phyloP scores from a whole-genome alignment of 2,329 filamentous ascomycete species.

The Periconia macrospinosa region DNA sequence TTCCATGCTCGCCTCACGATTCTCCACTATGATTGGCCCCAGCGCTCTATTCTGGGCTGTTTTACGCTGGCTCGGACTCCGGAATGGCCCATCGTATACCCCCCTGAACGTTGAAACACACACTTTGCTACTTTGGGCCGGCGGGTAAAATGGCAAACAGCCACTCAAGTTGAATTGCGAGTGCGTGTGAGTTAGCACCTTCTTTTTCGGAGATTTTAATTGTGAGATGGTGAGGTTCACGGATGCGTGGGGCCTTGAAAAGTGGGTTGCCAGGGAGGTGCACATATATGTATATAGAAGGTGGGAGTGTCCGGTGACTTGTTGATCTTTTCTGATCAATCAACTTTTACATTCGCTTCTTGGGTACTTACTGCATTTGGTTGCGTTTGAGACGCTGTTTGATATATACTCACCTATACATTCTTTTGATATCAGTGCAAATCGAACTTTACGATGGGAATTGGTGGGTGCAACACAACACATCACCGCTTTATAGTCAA shows the following conservation, averaged over 20 bases:
- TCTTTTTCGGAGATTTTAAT: not conserved
- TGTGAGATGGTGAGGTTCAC: not conserved
- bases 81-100: not conserved
- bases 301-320: not conserved
- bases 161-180: not conserved
- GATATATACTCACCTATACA: not conserved
- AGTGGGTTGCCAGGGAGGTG: not conserved
- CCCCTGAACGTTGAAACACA: not conserved
- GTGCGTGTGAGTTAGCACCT: not conserved
- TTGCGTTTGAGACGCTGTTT: not conserved
- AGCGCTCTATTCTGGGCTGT: not conserved
- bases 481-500: not conserved
- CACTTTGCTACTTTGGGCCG: not conserved
- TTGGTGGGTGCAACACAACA: slow-evolving; percentile 15
- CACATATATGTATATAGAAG: not conserved
- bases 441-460: slow-evolving; percentile 22
- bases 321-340: not conserved
- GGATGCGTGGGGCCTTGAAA: not conserved
- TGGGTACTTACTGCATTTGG: not conserved
- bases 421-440: not conserved
- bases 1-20: not conserved
- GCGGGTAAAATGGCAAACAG: not conserved
- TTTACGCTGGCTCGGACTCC: not conserved
- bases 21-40: not conserved
- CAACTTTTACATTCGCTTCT: not conserved